Base-by-base conservation (phyloP, 495 filamentous ascomycete genomes). In the Lophium mytilinum region DNA sequence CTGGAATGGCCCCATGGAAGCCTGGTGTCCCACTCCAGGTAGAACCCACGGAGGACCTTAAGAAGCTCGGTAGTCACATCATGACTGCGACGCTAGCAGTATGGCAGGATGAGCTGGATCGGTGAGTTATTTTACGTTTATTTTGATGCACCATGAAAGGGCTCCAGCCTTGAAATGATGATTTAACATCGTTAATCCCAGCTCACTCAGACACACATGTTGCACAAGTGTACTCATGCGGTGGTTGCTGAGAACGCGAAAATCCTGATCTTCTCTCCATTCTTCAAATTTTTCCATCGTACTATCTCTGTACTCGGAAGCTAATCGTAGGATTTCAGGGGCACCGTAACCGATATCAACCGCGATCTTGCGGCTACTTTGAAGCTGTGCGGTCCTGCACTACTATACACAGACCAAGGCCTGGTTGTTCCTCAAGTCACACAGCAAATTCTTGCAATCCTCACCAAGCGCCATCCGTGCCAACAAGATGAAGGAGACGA, bases 151-250 rank as follows among this genome's bases (percentile, higher is more conserved):
- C 18, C 12, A 12, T 48, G 2, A 8, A 48, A 9, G 9, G 45
- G 59, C 64, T 45, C 57, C 49, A 50, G 54, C 47, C 62, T 70
- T 66, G 63, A 70, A 69, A 90, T 92, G 90, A 97, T 95, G 89
- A 95, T 58, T 73, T 72, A 80, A 73, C 72, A 75, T 83, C 88
- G 89, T 88, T 93, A 89, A 86, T 91, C 92, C 90, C 90, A 96
- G 90, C 90, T 96, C 92, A 96, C 92, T 95, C 86, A 86, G 85
- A 97, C 81, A 82, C 87, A 76, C 76, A 78, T 79, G 75, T 74
- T 30, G 96, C 81, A 82, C 87, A 76, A 75, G 78, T 79, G 75
- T 74, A 30, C 24, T 3, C 24, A 30, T 30, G 24, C 24, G 82
- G 87, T 80, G 81, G 75, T 80, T 96, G 91, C 85, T 90, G 90